These are phyloP conservation scores for Camellia oleifera DNA, from an alignment of 179 eudicot genomes.

Conservation along the genomic window DNA sequence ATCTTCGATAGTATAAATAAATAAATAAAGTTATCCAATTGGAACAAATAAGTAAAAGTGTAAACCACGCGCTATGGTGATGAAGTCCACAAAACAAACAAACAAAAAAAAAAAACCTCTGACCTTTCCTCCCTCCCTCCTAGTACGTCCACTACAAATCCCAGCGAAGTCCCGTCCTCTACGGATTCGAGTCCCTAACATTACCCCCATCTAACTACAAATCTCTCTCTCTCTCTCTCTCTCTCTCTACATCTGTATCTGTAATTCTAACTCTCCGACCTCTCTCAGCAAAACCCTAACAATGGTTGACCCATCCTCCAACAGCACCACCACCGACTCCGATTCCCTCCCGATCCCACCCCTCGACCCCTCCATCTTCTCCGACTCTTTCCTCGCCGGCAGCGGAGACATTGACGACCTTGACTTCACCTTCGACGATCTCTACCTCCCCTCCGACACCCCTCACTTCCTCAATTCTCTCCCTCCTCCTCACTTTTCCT, in stretches of 20 bases:
- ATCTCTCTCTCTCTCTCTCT: no score
- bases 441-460: constrained; percentile 44
- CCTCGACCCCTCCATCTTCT: constrained; percentile 31
- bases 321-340: constrained; percentile 17
- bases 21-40: no score
- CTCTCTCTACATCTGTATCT: neutral
- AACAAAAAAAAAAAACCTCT: no score
- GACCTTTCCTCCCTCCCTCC: no score
- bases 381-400: constrained; percentile 21
- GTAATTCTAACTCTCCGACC: neutral
- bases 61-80: no score
- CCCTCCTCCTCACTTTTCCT: constrained; percentile 5
- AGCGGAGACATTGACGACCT: constrained; percentile 32
- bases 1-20: no score
- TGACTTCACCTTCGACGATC: constrained; percentile 59
- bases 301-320: neutral
- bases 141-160: no score
- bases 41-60: no score
- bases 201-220: no score
- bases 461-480: constrained; percentile 28
- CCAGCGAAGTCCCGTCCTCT: no score
- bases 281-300: neutral
- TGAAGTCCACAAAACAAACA: no score
- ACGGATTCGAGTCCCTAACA: no score
- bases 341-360: constrained; percentile 49